Base-by-base conservation (phyloP, 1,284 basidiomycete species). In the Ustilago trichophora region DNA sequence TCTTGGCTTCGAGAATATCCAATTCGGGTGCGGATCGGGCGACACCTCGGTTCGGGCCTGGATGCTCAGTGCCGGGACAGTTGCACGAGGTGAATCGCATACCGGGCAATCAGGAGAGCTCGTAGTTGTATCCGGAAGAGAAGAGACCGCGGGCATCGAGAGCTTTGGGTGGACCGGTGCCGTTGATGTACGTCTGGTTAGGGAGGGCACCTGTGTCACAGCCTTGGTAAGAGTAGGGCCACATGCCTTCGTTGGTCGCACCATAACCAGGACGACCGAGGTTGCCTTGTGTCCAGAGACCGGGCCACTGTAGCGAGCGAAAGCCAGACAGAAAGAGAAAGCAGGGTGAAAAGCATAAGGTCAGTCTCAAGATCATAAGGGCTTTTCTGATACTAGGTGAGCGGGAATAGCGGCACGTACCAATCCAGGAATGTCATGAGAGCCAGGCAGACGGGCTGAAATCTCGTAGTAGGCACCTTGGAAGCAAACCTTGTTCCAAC, bases 1-100 rank as follows among this genome's bases (percentile, higher is more conserved):
- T 84, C 68, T 88, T 85, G 15, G 79, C 75, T 62, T 82, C 80
- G 44, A 80, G 66, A 24, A 82, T 74, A 51, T 82, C 81, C 24
- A 82, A 46, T 47, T 82, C 81, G 5, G 81, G 81, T 11, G 74
- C 78, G n/a, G 69, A 66, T 8, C 81, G 75, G 4, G 76, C 81
- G 7, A 74, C 59, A 15, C 68, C 50, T 18, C 31, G 40, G 46
- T 75, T 64, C 4, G 80, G 80, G 4, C 79, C 79, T 1, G 72
- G 76, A 24, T 77, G 77, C 22, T 78, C 78, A 37, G 75, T 68
- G 29, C 68, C 68, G 2, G 71, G 49, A 29, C 80, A 80, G 16
- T 76, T 78, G 70, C 80, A 80, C 0, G 77, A 52, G 16, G 72
- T 57, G 49, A 55, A 58, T 10, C 79, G 73, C 78, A 78, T 78